These are phyloP conservation scores for Phytophthora chlamydospora DNA, from an alignment of 352 stramenopile genomes.

Conservation along the genomic window DNA sequence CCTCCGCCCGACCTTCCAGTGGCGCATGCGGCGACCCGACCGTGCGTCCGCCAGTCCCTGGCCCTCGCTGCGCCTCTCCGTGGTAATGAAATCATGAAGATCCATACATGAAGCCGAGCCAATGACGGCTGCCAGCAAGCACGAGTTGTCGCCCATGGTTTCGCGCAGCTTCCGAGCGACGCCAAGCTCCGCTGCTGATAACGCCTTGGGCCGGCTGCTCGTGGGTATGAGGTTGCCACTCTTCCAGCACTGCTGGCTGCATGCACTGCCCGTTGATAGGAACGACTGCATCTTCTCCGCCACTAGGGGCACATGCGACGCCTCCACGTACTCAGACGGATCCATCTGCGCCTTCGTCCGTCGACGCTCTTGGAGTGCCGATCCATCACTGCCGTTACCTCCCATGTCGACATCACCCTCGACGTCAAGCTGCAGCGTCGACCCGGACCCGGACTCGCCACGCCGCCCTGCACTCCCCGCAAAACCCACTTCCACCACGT, in stretches of 20 bases:
- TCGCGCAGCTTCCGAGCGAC: constrained; percentile 62
- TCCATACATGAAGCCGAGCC: constrained; percentile 48
- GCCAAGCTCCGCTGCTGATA: constrained; percentile 43
- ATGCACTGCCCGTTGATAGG: constrained; percentile 27
- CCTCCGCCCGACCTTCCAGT: constrained; percentile 46
- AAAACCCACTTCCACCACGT: constrained; percentile 3
- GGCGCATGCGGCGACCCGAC: constrained; percentile 31
- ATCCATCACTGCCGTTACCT: neutral
- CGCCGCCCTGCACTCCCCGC: neutral
- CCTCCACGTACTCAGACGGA: constrained; percentile 63
- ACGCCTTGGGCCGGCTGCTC: neutral
- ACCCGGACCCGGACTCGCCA: neutral
- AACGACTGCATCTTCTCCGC: constrained; percentile 52
- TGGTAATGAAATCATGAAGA: constrained; percentile 49
- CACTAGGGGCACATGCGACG: constrained; percentile 51
- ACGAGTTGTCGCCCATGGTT: constrained; percentile 67
- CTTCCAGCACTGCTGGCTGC: constrained; percentile 50
- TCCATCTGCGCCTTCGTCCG: constrained; percentile 11
- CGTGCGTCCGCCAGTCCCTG: constrained; percentile 4
- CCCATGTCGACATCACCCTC: constrained; percentile 3
- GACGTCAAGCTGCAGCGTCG: neutral
- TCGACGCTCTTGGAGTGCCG: neutral
- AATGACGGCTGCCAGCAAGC: constrained; percentile 63
- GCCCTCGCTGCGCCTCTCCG: constrained; percentile 31
- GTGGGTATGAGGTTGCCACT: neutral